These are phyloP conservation scores for Adansonia digitata DNA, from an alignment of 345 rosid species.

Conservation along the genomic window DNA sequence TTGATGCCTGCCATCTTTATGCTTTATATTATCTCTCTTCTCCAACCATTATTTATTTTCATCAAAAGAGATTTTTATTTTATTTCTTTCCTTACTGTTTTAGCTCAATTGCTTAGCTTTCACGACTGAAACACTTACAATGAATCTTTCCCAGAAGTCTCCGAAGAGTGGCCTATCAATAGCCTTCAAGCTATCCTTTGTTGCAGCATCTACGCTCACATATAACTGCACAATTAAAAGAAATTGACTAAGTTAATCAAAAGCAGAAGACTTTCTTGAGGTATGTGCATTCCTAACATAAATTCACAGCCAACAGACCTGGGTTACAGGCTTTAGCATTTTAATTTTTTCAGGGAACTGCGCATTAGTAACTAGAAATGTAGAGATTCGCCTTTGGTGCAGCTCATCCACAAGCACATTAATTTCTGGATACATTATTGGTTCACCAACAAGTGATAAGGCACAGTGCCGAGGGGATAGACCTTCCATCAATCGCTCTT, in stretches of 20 bases:
- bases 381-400: constrained; percentile 75
- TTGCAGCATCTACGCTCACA: constrained; percentile 98
- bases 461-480: constrained; percentile 95
- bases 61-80: neutral
- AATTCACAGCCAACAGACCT: constrained; percentile 44
- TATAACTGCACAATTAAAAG: constrained; percentile 61
- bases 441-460: constrained; percentile 95
- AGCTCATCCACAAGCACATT: constrained; percentile 88
- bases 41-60: neutral
- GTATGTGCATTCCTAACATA: neutral
- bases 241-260: constrained; percentile 8
- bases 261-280: neutral
- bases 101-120: neutral
- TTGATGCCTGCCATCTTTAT: neutral
- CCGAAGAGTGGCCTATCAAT: constrained; percentile 95
- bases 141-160: constrained; percentile 95
- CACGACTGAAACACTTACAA: constrained; percentile 43
- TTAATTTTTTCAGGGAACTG: constrained; percentile 91
- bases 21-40: neutral
- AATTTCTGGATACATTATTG: constrained; percentile 96
- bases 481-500: constrained; percentile 79
- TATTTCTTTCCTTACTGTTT: neutral
- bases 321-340: constrained; percentile 75
- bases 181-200: constrained; percentile 93
- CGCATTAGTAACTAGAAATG: constrained; percentile 96